Evolutionary conservation across 805 yeast species (phyloP).

Genomic region (Brettanomyces naardenensis): DNA sequence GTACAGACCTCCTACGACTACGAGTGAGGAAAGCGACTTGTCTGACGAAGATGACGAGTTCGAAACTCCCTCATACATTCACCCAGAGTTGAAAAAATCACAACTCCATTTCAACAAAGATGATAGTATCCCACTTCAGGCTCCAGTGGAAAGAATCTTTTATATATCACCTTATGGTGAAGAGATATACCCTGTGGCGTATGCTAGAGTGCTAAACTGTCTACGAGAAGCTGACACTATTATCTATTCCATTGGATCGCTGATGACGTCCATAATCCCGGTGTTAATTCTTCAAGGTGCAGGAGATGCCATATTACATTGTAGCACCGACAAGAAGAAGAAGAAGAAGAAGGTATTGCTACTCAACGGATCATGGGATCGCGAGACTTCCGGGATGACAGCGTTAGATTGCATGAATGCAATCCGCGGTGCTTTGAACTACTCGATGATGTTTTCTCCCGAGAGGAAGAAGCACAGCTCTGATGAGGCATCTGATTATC

Average conservation of each 20-base stretch:
- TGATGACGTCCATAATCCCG: constrained; percentile 84
- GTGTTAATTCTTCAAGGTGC: constrained; percentile 66
- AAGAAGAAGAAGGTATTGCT: constrained; percentile 47
- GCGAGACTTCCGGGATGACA: constrained; percentile 68
- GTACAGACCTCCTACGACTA: neutral
- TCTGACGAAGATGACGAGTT: constrained; percentile 36
- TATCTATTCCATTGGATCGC: constrained; percentile 77
- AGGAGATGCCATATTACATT: constrained; percentile 45
- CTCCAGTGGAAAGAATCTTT: constrained; percentile 66
- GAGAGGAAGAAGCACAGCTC: constrained; percentile 6
- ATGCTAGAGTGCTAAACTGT: constrained; percentile 47
- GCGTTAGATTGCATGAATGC: constrained; percentile 53
- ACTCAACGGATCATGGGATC: constrained; percentile 66
- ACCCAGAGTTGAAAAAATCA: constrained; percentile 68
- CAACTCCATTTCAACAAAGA: constrained; percentile 68
- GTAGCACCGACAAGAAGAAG: neutral
- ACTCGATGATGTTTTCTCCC: constrained; percentile 31
- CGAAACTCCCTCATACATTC: constrained; percentile 62
- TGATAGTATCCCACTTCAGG: constrained; percentile 51
- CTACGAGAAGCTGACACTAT: constrained; percentile 45
- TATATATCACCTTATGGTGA: constrained; percentile 86
- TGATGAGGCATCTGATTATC: constrained; percentile 25
- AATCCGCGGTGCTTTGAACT: constrained; percentile 46
- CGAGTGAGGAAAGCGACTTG: neutral
- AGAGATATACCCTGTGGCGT: constrained; percentile 73